These are phyloP conservation scores for Quercus bicolor DNA, from an alignment of 306 rosid genomes.

Conservation along the genomic window DNA sequence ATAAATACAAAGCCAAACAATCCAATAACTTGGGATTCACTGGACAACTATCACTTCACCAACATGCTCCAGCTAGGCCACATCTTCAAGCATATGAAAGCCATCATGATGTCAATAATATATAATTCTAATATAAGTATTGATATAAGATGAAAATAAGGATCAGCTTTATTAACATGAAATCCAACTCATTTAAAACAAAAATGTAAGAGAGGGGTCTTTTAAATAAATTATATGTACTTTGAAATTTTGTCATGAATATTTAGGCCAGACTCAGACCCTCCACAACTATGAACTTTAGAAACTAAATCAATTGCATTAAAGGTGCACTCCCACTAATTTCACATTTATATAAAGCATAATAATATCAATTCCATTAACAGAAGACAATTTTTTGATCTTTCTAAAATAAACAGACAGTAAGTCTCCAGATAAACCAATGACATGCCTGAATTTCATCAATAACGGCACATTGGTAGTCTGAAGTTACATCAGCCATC, in stretches of 20 bases:
- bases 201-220: background rate
- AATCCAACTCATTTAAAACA: background rate
- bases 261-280: background rate
- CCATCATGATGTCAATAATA: background rate
- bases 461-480: slow-evolving; percentile 73
- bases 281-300: background rate
- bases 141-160: background rate
- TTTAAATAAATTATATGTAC: background rate
- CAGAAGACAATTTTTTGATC: background rate
- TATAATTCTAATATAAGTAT: background rate
- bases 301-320: background rate
- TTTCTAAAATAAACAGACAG: slow-evolving; percentile 9
- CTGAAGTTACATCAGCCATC: slow-evolving; percentile 83
- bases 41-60: background rate
- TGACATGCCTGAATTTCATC: slow-evolving; percentile 93
- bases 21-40: background rate
- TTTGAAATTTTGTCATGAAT: background rate
- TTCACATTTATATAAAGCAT: background rate
- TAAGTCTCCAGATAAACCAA: slow-evolving; percentile 24
- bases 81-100: background rate
- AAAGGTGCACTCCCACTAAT: background rate
- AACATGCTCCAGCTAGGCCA: background rate
- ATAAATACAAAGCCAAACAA: background rate
- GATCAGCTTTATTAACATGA: background rate
- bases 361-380: background rate